Evolutionary conservation across 192 early-diverging fungal species (phyloP), one percentile per base, ranked within the genome.

Genomic region (Mortierella hygrophila): DNA sequence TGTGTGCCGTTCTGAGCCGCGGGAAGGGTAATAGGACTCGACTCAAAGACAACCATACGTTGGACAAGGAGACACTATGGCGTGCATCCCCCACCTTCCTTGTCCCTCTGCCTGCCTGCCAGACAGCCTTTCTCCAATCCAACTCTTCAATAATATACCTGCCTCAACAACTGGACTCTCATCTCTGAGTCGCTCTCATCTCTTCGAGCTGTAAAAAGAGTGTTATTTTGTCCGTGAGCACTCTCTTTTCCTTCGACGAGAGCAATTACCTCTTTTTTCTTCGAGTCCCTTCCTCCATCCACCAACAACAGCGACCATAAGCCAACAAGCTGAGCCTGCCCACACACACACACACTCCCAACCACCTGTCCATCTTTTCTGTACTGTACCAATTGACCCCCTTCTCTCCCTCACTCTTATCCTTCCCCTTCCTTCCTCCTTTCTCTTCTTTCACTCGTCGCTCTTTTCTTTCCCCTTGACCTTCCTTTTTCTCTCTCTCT

Each of bases 51-150:
- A 46, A 46, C 38, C 10, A 46, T 13, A 46, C 9, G 44, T 13
- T 18, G 72, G n/a, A 35, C n/a, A 74, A 74, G 35, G 63, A 35
- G 63, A 57, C 65, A 40, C 42, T 26, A 40, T 40, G 49, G 49
- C 18, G 49, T 52, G 49, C 49, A 77, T 77, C 76, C 63, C 78
- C 63, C 78, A 46, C 76, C 21, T 70, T 40, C n/a, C 4, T 47
- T 40, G 41, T 60, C 76, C 20, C 76, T 20, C 46, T 78, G 18
- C n/a, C 65, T 3, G 40, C 3, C 65, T 21, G 18, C 49, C 49
- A 52, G 49, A 6, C 44, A 46, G 44, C 44, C 44, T 52, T 52
- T 52, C 49, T 52, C 49, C 18, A 52, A 6, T 18, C 18, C 49
- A 52, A 16, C 6, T 52, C 49, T 52, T 20, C 49, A 18, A 16